Evolutionary conservation across 805 yeast species (phyloP).

Genomic region (Suhomyces prunicola): DNA sequence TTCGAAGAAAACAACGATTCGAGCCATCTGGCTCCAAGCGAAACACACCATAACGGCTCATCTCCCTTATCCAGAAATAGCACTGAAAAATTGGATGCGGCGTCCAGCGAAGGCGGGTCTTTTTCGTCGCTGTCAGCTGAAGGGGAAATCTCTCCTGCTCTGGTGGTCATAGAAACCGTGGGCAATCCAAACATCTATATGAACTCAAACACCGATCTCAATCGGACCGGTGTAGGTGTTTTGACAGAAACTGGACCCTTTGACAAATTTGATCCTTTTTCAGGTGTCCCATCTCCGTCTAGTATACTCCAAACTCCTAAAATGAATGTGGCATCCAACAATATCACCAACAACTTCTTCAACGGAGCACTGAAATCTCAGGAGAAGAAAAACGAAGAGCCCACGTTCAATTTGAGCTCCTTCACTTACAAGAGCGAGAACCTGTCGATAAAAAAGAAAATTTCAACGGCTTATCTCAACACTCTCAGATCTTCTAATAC

Average conservation of each 20-base stretch:
- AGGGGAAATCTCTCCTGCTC: background rate
- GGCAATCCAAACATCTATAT: background rate
- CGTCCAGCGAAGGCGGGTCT: background rate
- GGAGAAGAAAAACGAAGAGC: constrained; percentile 20
- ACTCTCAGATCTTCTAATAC: background rate
- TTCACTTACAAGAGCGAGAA: constrained; percentile 28
- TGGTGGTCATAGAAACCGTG: background rate
- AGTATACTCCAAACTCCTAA: constrained; percentile 26
- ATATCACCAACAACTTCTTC: constrained; percentile 36
- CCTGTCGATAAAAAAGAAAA: background rate
- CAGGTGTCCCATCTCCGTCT: background rate
- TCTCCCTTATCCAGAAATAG: background rate
- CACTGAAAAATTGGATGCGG: background rate
- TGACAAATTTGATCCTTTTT: background rate
- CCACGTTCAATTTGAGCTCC: constrained; percentile 32
- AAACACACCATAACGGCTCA: background rate
- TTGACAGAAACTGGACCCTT: background rate
- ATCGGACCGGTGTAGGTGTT: background rate
- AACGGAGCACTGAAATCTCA: constrained; percentile 11
- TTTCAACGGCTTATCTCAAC: background rate
- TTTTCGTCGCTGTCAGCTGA: background rate
- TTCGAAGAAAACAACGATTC: background rate
- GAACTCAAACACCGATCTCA: background rate
- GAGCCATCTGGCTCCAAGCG: background rate
- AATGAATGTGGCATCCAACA: constrained; percentile 26